Base-by-base conservation (phyloP, 176 grass and related monocot species). In the Tillandsia fasciculata region DNA sequence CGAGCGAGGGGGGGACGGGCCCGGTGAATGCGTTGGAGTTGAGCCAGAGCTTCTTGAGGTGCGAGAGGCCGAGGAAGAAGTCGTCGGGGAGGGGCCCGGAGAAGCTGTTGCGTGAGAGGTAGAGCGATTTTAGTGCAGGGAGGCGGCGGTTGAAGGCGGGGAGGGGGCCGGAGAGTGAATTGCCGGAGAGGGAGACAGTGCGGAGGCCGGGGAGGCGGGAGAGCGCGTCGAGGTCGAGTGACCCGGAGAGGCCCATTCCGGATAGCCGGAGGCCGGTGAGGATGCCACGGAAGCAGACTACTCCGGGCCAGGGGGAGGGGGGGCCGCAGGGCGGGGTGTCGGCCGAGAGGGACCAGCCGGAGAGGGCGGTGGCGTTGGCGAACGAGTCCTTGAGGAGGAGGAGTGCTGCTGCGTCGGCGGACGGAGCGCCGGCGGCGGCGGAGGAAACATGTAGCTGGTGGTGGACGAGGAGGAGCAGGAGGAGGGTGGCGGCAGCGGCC, bases 21-120 rank as follows among this genome's bases (percentile, higher is more conserved):
- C 91, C 88, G 14, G 63, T 69, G 26, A 96, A 86, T 1, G 64
- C 49, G 72, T 96, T 96, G 51, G 76, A 53, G 26, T 91, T 63
- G 27, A 96, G 82, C 88, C 88, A 91, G 71, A 96, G 91, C 80
- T 96, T 96, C 81, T 88, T 91, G 65, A 96, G 88, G 63, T 88
- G 80, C 67, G 7, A 12, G 24, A 91, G 64, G 70, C 71, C 71
- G 64, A 27, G 14, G 72, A 96, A 96, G 71, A 91, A 83, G 9
- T 70, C 74, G 0, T 84, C 80, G 14, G 83, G 91, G 63, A 96
- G 71, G 71, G 3, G 3, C 28, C 91, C 91, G 10, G 68, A 63
- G 88, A 91, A 88, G 2, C 51, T 54, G 76, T 96, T 96, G 68
- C 84, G 5, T 53, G 91, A 96, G 74, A 96, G 82, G 79, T 50